Percentiles rank a stretch among this genome's conserved stretches.
Conservation (phyloP, 495 filamentous ascomycete genomes). For the Daldinia vernicosa region DNA sequence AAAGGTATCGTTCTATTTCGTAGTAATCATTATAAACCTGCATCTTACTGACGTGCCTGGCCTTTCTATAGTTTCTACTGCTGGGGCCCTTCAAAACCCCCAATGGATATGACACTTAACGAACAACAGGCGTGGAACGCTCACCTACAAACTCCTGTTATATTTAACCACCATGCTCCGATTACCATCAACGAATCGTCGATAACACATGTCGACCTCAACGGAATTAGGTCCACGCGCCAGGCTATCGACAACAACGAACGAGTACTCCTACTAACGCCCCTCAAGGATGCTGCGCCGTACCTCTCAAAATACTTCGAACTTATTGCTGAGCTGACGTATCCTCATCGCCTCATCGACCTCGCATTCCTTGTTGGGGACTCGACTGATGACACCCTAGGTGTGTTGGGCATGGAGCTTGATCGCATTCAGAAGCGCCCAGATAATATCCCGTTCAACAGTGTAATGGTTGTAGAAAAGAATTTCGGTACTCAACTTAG, state of each 20-base stretch:
- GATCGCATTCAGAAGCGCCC: slow-evolving; percentile 85
- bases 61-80: slow-evolving; percentile 82
- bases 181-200: slow-evolving; percentile 80
- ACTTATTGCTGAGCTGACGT: slow-evolving; percentile 86
- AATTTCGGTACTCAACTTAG: slow-evolving; percentile 78
- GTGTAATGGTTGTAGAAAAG: slow-evolving; percentile 84
- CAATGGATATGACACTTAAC: slow-evolving; percentile 91
- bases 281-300: slow-evolving; percentile 85
- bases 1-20: slow-evolving; percentile 68
- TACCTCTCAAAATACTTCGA: slow-evolving; percentile 92
- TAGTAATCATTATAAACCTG: slow-evolving; percentile 21
- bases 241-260: slow-evolving; percentile 82
- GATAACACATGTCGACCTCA: slow-evolving; percentile 84
- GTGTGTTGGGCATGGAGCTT: slow-evolving; percentile 79
- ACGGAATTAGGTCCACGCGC: slow-evolving; percentile 81
- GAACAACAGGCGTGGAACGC: slow-evolving; percentile 89
- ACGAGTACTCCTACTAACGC: slow-evolving; percentile 93
- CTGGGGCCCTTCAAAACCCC: slow-evolving; percentile 90
- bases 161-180: slow-evolving; percentile 94
- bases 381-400: slow-evolving; percentile 87
- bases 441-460: slow-evolving; percentile 82
- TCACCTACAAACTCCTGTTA: slow-evolving; percentile 88
- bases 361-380: slow-evolving; percentile 95
- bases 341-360: slow-evolving; percentile 95
- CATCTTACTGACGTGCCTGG: slow-evolving; percentile 34